phyloP scores from a whole-genome alignment of 352 stramenopile species.

The Phytophthora pinifolia region DNA sequence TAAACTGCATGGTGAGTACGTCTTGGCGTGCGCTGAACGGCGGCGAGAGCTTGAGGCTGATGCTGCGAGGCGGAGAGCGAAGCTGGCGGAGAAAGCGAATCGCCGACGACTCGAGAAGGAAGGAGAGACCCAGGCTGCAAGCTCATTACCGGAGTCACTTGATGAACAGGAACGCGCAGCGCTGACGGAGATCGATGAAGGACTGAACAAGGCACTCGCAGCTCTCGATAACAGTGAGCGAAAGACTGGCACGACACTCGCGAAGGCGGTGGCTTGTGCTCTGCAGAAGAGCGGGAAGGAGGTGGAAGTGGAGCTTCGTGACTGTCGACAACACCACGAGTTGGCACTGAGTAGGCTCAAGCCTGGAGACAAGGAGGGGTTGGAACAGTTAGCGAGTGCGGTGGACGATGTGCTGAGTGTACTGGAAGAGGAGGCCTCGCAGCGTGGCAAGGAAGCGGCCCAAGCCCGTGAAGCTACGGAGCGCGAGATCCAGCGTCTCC shows the following conservation, averaged over 20 bases:
- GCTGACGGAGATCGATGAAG: constrained; percentile 9
- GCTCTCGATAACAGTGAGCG: constrained; percentile 11
- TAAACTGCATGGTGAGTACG: constrained; percentile 27
- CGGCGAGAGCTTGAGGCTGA: constrained; percentile 34
- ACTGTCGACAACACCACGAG: constrained; percentile 25
- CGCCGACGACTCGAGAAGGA: constrained; percentile 18
- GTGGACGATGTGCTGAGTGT: constrained; percentile 13
- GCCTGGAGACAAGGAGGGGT: constrained; percentile 4
- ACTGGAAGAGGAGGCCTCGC: constrained; percentile 15
- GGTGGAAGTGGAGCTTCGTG: constrained; percentile 18
- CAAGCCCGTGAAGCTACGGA: constrained; percentile 13
- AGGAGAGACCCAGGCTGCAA: neutral
- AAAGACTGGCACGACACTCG: constrained; percentile 11
- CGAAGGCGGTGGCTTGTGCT: constrained; percentile 9
- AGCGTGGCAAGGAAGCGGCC: constrained; percentile 2
- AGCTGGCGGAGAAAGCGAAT: constrained; percentile 25
- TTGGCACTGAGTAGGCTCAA: constrained; percentile 18
- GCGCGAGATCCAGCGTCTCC: constrained; percentile 19
- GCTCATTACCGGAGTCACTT: constrained; percentile 7
- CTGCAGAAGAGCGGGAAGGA: constrained; percentile 22
- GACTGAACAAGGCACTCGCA: constrained; percentile 13
- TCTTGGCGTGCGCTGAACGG: constrained; percentile 12
- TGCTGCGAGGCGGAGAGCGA: constrained; percentile 17
- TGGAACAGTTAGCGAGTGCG: neutral
- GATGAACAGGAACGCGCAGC: constrained; percentile 17